Conservation (phyloP, 768 basidiomycete genomes). For the Naematelia aurantialba region DNA sequence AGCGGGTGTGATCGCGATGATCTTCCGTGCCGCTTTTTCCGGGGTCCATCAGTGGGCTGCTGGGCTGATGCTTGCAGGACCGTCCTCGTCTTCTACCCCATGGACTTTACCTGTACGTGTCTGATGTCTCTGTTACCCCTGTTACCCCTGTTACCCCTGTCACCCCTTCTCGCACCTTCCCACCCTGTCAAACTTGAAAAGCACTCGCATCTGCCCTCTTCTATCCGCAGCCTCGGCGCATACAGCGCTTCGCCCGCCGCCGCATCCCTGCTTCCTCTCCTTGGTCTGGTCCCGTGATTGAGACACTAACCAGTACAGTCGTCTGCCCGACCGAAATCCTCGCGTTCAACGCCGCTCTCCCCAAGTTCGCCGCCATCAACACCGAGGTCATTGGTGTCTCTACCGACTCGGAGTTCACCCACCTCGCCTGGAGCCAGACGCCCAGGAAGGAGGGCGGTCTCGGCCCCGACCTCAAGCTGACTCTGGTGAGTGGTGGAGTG, state of each 20-base stretch:
- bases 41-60: conserved; percentile 14
- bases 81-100: conserved; percentile 89
- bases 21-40: conserved; percentile 24
- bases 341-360: conserved; percentile 84
- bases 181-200: background rate
- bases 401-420: conserved; percentile 73
- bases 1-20: background rate
- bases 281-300: background rate
- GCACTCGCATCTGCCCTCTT: no score
- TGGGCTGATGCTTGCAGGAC: conserved; percentile 59
- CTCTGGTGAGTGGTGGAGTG: conserved; percentile 54
- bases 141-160: background rate
- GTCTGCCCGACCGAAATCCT: conserved; percentile 90
- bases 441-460: conserved; percentile 81
- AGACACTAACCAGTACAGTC: conserved; percentile 22
- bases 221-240: no score
- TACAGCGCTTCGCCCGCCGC: no score
- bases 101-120: conserved; percentile 57
- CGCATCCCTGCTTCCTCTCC: background rate
- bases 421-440: conserved; percentile 80
- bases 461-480: conserved; percentile 79
- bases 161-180: background rate
- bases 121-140: background rate
- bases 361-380: conserved; percentile 68
- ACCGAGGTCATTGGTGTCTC: conserved; percentile 79